phyloP scores from a whole-genome alignment of 441 rosid genomes.

The Codiaeum variegatum region DNA sequence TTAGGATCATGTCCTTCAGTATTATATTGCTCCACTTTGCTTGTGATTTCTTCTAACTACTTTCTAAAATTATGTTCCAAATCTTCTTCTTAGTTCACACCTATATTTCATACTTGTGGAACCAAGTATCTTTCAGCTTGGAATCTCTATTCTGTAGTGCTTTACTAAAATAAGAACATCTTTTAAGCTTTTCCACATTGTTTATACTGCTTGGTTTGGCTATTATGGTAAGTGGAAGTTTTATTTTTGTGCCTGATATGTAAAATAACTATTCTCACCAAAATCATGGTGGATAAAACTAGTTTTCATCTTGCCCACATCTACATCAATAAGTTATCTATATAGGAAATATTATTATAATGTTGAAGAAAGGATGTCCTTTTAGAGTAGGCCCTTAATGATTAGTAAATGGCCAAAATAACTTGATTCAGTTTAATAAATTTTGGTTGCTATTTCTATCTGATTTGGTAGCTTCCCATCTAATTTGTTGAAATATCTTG shows the following conservation, averaged over 20 bases:
- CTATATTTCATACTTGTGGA: background rate
- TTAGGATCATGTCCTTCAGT: background rate
- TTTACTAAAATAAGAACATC: background rate
- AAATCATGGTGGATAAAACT: background rate
- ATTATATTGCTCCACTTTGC: background rate
- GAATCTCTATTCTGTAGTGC: background rate
- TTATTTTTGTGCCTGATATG: background rate
- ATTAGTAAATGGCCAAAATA: background rate
- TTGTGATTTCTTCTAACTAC: background rate
- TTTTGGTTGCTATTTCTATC: background rate
- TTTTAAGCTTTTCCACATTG: background rate
- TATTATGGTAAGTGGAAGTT: background rate
- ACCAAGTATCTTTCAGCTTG: background rate
- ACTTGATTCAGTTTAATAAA: background rate
- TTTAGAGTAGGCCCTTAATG: background rate
- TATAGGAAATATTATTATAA: background rate
- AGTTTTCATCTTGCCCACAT: background rate
- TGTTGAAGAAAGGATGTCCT: background rate
- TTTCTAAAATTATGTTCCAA: background rate
- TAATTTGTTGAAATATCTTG: slow-evolving; percentile 21
- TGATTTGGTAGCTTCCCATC: background rate
- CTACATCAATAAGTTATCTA: background rate
- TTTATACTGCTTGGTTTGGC: background rate
- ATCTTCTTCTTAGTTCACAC: background rate
- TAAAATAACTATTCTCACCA: background rate